Evolutionary conservation across 179 eudicot genomes (phyloP).

Genomic region (Sideroxylon spinosum): DNA sequence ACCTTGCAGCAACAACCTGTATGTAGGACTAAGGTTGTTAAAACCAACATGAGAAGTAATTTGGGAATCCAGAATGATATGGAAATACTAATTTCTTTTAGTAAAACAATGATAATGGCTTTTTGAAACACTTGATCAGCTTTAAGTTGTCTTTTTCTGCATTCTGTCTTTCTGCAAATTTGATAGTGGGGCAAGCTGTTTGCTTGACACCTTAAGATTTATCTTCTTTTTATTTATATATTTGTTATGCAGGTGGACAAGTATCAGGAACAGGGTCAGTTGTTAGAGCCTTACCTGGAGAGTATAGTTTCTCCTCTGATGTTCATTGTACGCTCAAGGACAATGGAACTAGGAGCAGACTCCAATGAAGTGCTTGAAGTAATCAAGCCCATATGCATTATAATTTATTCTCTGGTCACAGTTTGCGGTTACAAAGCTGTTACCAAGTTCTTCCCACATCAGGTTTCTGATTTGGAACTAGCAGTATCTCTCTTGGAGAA

Average conservation of each 20-base stretch:
- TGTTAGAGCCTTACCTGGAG: constrained; percentile 92
- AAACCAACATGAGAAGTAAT: not conserved
- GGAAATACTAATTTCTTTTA: not conserved
- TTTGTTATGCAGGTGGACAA: constrained; percentile 67
- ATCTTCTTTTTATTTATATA: too few species aligned
- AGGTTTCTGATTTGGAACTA: constrained; percentile 92
- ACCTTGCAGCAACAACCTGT: not conserved
- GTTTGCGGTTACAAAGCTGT: constrained; percentile 95
- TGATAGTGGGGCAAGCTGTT: not conserved
- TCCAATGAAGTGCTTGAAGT: constrained; percentile 66
- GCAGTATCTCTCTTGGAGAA: constrained; percentile 90
- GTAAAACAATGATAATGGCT: not conserved
- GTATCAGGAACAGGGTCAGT: constrained; percentile 91
- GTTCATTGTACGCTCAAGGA: constrained; percentile 67
- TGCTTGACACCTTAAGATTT: not conserved
- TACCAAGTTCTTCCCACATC: constrained; percentile 92
- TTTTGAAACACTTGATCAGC: not conserved
- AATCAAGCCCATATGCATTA: constrained; percentile 73
- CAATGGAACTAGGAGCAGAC: constrained; percentile 51
- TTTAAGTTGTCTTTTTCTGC: not conserved
- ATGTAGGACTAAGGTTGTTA: not conserved
- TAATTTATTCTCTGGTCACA: constrained; percentile 80
- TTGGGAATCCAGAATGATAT: not conserved
- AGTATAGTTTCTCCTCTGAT: constrained; percentile 85
- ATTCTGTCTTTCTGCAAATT: not conserved